Evolutionary conservation across 2,329 filamentous ascomycete species (phyloP), one percentile per base, ranked within the genome.

Genomic region (Diplodia scrobiculata): DNA sequence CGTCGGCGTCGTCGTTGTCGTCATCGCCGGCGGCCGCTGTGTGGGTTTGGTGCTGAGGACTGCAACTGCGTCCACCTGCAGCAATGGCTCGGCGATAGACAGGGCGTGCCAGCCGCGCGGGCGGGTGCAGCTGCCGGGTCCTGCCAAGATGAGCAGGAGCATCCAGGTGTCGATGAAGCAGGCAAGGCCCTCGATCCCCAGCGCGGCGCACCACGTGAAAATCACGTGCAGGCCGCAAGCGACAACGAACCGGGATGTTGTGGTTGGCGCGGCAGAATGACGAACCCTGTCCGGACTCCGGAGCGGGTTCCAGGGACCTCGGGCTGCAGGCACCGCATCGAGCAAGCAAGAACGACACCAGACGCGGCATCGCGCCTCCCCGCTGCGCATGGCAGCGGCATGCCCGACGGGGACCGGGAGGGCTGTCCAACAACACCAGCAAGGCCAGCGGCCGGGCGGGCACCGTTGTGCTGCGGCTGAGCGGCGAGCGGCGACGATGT

Each of bases 221-320:
- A 13, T 60, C 55, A 48, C 55, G 41, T 47, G 55, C 41, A 7
- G 25, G n/a, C 55, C 17, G 55, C 55, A 60, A 48, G 25, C 55
- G 55, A 48, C 55, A 2, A 41, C 17, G 17, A 45, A 21, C 19
- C 27, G n/a, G 52, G 32, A 32, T 53, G 50, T n/a, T 32, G n/a
- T 32, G 50, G 52, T 21, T 38, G 27, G n/a, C 9, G 13, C 52
- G 32, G 54, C 25, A 14, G 54, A 36, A 27, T 25, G 54, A n/a
- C 53, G 53, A 58, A 45, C 36, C 51, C 51, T 54, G 51, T 21
- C 11, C 21, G 25, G 48, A 17, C 21, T 21, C 11, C 21, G 25
- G 48, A 17, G 48, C 17, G 48, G 48, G 21, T 25, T 51, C 48
- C 19, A 51, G 48, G 21, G 48, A 3, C 25, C 25, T 25, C 25